These are phyloP conservation scores for Globisporangium ultimum DNA, from an alignment of 352 stramenopile species.

Conservation along the genomic window DNA sequence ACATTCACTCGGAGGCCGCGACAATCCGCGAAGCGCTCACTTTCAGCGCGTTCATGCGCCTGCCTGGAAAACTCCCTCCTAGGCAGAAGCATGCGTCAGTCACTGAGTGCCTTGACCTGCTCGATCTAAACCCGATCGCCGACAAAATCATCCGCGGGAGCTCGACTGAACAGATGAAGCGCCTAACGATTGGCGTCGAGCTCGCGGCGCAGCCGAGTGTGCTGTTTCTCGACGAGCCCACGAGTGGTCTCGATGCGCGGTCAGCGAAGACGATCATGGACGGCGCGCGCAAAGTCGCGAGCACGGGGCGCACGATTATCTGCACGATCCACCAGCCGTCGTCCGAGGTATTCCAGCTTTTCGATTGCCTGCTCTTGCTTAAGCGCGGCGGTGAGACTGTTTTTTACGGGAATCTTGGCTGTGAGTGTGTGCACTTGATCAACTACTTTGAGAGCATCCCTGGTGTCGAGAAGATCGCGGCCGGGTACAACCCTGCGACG, in stretches of 20 bases:
- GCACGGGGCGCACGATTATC: constrained; percentile 74
- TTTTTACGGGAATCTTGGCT: constrained; percentile 50
- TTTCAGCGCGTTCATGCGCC: constrained; percentile 86
- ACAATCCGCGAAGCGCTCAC: constrained; percentile 89
- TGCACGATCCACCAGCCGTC: constrained; percentile 94
- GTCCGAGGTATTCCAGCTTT: constrained; percentile 87
- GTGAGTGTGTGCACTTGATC: too few relatives aligned
- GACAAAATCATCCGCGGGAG: constrained; percentile 65
- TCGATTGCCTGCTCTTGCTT: constrained; percentile 87
- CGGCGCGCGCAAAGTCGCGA: constrained; percentile 82
- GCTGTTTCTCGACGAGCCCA: constrained; percentile 65
- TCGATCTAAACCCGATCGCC: constrained; percentile 51
- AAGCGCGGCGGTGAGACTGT: constrained; percentile 59
- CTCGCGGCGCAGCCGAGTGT: constrained; percentile 85
- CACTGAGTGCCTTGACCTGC: constrained; percentile 50
- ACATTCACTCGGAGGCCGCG: constrained; percentile 81
- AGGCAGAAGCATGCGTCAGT: constrained; percentile 44
- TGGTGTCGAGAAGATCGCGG: constrained; percentile 22
- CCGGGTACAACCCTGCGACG: constrained; percentile 31
- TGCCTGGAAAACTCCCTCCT: constrained; percentile 12
- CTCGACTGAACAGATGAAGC: constrained; percentile 64
- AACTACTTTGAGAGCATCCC: constrained; percentile 22
- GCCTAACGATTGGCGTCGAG: constrained; percentile 87
- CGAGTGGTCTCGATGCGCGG: constrained; percentile 37
- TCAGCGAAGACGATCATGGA: constrained; percentile 57